These are phyloP conservation scores for Fusarium nematophilum DNA, from an alignment of 2,329 filamentous ascomycete species.

Conservation along the genomic window DNA sequence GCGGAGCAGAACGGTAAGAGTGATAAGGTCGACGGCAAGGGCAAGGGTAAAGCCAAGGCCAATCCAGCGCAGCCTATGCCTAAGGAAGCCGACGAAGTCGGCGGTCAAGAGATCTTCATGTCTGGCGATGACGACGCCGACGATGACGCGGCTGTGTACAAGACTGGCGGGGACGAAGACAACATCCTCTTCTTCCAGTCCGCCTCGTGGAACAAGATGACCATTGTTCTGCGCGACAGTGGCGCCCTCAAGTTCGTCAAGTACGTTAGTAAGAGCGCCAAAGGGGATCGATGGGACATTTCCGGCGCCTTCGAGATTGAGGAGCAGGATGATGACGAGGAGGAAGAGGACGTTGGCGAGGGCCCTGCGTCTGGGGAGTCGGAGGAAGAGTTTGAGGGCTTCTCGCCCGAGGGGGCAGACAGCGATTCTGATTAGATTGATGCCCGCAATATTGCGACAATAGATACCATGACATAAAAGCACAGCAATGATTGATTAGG, in stretches of 20 bases:
- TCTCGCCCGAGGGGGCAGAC: constrained; percentile 56
- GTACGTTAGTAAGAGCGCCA: constrained; percentile 85
- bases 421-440: constrained; percentile 51
- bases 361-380: constrained; percentile 54
- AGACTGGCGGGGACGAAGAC: constrained; percentile 79
- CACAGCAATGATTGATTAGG: constrained; percentile 15
- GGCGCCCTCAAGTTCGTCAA: constrained; percentile 94
- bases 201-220: constrained; percentile 87
- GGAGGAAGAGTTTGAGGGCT: constrained; percentile 69
- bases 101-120: constrained; percentile 93
- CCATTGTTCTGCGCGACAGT: constrained; percentile 87
- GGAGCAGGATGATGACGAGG: constrained; percentile 60
- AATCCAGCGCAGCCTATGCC: constrained; percentile 42
- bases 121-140: constrained; percentile 80
- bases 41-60: constrained; percentile 43
- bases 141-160: constrained; percentile 89
- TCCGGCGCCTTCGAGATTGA: constrained; percentile 81
- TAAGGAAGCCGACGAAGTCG: constrained; percentile 66
- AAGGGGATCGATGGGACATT: constrained; percentile 93
- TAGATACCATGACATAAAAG: constrained; percentile 38
- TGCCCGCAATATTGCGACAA: constrained; percentile 13
- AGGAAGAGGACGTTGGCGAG: constrained; percentile 51
- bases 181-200: constrained; percentile 74
- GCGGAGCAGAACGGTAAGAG: constrained; percentile 46
- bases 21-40: constrained; percentile 43